phyloP scores from a whole-genome alignment of 1,284 basidiomycete species.

The Crepidotus sp. region DNA sequence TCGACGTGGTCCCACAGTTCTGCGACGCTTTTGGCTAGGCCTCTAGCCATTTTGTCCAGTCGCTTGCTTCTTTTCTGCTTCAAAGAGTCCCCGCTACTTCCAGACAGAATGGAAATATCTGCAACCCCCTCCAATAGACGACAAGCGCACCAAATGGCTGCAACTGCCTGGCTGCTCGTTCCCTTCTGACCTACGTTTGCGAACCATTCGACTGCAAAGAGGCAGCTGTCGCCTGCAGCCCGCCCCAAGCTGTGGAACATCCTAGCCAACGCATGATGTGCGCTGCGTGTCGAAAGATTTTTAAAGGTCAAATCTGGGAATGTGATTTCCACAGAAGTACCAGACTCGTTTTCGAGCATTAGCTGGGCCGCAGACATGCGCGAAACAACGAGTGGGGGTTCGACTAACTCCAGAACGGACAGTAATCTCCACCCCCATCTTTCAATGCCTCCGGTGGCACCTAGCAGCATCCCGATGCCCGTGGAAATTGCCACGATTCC shows the following conservation, averaged over 20 bases:
- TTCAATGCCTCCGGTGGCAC: constrained; percentile 76
- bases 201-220: constrained; percentile 81
- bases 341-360: constrained; percentile 46
- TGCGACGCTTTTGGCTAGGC: constrained; percentile 53
- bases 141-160: constrained; percentile 79
- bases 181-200: constrained; percentile 45
- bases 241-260: constrained; percentile 71
- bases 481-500: constrained; percentile 36
- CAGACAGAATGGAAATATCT: constrained; percentile 32
- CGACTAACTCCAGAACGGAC: constrained; percentile 62
- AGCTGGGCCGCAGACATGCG: constrained; percentile 41
- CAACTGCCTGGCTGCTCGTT: constrained; percentile 41
- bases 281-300: constrained; percentile 49
- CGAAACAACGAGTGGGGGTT: constrained; percentile 43
- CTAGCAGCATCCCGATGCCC: constrained; percentile 63
- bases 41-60: constrained; percentile 57
- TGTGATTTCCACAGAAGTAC: constrained; percentile 27
- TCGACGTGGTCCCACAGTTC: constrained; percentile 57
- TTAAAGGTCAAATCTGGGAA: constrained; percentile 59
- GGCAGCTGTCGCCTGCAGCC: constrained; percentile 59
- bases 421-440: constrained; percentile 84
- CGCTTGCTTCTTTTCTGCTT: constrained; percentile 31
- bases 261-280: constrained; percentile 45
- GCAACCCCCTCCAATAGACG: constrained; percentile 66
- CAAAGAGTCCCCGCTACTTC: constrained; percentile 20